These are phyloP conservation scores for Ceratocystis alfenasii DNA, from an alignment of 2,329 filamentous ascomycete species.

Conservation along the genomic window DNA sequence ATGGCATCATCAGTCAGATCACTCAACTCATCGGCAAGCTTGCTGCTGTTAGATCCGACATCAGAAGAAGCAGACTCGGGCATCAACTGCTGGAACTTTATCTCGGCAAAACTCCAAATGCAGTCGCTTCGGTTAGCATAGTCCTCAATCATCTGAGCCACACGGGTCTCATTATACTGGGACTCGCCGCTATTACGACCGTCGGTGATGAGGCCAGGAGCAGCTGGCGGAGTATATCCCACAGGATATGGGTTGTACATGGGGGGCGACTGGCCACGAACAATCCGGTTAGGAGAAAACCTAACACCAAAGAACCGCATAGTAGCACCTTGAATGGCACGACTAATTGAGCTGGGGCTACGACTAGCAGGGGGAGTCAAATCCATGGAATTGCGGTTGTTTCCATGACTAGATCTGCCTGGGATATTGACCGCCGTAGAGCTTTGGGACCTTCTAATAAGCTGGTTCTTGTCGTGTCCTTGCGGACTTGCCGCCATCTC, in stretches of 20 bases:
- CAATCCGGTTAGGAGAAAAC: conserved; percentile 51
- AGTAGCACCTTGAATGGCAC: conserved; percentile 89
- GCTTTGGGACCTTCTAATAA: conserved; percentile 24
- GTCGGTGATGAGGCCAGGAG: conserved; percentile 54
- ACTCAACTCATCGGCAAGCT: conserved; percentile 31
- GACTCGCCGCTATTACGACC: conserved; percentile 46
- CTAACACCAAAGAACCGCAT: conserved; percentile 59
- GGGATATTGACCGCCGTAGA: conserved; percentile 54
- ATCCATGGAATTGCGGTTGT: conserved; percentile 17
- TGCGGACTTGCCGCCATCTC: conserved; percentile 78
- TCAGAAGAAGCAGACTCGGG: conserved; percentile 50
- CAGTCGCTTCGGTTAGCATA: conserved; percentile 88
- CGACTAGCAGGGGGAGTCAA: conserved; percentile 16
- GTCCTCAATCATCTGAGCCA: conserved; percentile 77
- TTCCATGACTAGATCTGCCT: conserved; percentile 55
- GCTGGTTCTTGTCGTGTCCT: conserved; percentile 36
- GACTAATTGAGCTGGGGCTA: conserved; percentile 73
- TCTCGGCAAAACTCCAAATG: conserved; percentile 93
- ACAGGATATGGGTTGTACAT: conserved; percentile 71
- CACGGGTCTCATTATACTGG: conserved; percentile 64
- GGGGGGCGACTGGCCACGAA: conserved; percentile 56
- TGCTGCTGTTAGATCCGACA: not conserved
- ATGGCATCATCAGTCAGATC: conserved; percentile 77
- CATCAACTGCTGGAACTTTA: conserved; percentile 96
- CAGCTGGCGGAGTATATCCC: conserved; percentile 41